These are phyloP conservation scores for Carpinus fangiana DNA, from an alignment of 306 rosid genomes.

Conservation along the genomic window DNA sequence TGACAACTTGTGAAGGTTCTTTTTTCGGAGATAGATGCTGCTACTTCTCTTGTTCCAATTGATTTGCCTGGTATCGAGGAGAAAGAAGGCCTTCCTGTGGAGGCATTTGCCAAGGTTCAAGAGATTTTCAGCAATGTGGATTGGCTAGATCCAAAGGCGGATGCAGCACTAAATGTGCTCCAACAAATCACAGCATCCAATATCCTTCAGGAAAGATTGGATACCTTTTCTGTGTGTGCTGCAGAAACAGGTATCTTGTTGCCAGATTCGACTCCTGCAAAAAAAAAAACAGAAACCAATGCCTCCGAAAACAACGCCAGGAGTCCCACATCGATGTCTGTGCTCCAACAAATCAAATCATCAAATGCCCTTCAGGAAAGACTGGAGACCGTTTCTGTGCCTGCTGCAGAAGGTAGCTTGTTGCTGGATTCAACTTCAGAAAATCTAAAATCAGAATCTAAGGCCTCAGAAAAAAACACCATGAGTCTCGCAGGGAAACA, in stretches of 20 bases:
- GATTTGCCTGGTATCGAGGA: conserved; percentile 75
- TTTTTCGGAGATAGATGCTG: conserved; percentile 91
- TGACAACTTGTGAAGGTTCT: conserved; percentile 57
- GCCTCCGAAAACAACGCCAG: conserved; percentile 17
- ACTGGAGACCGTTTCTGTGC: conserved; percentile 39
- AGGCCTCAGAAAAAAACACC: conserved; percentile 34
- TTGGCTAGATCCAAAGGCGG: conserved; percentile 78
- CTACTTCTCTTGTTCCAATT: conserved; percentile 57
- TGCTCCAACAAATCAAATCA: conserved; percentile 33
- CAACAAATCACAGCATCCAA: conserved; percentile 63
- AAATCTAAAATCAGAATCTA: conserved; percentile 35
- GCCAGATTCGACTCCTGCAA: conserved; percentile 41
- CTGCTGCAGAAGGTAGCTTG: conserved; percentile 30
- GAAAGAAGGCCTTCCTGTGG: conserved; percentile 89
- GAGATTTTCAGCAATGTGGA: conserved; percentile 85
- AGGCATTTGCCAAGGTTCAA: conserved; percentile 89
- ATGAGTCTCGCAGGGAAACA: conserved; percentile 31
- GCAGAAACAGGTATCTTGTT: conserved; percentile 35
- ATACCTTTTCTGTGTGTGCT: conserved; percentile 32
- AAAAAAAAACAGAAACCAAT: conserved; percentile 25
- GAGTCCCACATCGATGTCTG: conserved; percentile 18
- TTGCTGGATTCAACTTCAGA: conserved; percentile 45
- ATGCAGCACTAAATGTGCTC: conserved; percentile 57
- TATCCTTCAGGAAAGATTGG: conserved; percentile 48
- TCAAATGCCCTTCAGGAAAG: conserved; percentile 55